Percentiles rank a stretch among this genome's conserved stretches.
Conservation (phyloP, 495 filamentous ascomycete species). For the Xylaria curta region DNA sequence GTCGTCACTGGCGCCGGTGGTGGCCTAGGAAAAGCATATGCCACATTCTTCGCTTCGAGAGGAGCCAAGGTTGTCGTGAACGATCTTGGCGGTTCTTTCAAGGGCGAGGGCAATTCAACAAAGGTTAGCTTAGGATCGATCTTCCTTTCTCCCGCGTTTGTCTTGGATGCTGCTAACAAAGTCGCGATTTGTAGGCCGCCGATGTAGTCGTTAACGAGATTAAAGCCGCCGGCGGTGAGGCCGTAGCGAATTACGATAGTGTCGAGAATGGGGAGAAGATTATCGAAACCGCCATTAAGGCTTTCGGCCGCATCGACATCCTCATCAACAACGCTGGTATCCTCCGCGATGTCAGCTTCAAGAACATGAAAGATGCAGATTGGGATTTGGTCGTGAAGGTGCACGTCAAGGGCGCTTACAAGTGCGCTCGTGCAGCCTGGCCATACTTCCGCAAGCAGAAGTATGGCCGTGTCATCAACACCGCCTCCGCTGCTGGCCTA, state of each 20-base stretch:
- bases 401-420: conserved; percentile 94
- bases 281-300: conserved; percentile 93
- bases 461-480: conserved; percentile 96
- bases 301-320: conserved; percentile 90
- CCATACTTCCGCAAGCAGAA: conserved; percentile 98
- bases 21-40: conserved; percentile 92
- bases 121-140: conserved; percentile 64
- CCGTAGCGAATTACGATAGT: conserved; percentile 97
- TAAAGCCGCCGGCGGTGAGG: conserved; percentile 88
- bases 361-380: conserved; percentile 97
- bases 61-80: conserved; percentile 98
- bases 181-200: conserved; percentile 67
- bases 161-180: conserved; percentile 29
- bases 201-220: conserved; percentile 97
- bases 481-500: conserved; percentile 90
- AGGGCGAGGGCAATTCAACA: conserved; percentile 87
- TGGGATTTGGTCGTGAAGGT: conserved; percentile 96
- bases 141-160: neutral
- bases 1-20: conserved; percentile 97
- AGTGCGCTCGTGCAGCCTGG: conserved; percentile 96
- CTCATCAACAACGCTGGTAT: conserved; percentile 99
- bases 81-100: conserved; percentile 92
- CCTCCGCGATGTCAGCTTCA: conserved; percentile 94
- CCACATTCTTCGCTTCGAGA: conserved; percentile 86
- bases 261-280: conserved; percentile 94